Conservation (phyloP, 139 green algal genomes). For the Closterium sp. region DNA sequence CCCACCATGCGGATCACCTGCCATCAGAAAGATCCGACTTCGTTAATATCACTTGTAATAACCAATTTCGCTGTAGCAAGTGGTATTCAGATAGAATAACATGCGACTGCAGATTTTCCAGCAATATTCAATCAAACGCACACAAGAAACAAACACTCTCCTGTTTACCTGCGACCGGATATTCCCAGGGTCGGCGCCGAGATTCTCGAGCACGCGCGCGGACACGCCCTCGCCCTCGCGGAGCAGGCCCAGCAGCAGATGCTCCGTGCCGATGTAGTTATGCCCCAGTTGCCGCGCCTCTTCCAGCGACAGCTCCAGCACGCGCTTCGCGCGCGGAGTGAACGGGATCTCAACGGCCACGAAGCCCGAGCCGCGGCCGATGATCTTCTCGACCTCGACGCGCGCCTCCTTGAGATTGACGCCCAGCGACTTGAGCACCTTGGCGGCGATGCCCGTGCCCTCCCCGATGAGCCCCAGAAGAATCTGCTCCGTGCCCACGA, state of each 20-base stretch:
- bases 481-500: constrained; percentile 97
- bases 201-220: constrained; percentile 92
- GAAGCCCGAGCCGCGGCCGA: constrained; percentile 94
- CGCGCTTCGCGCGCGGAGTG: constrained; percentile 96
- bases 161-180: constrained; percentile 85
- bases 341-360: constrained; percentile 99
- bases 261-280: constrained; percentile 99
- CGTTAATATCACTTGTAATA: not conserved
- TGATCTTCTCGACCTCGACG: constrained; percentile 99
- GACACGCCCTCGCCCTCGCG: constrained; percentile 97
- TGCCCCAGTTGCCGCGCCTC: constrained; percentile 95
- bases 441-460: constrained; percentile 97
- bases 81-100: not conserved
- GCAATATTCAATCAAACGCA: not conserved
- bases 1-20: constrained; percentile 98
- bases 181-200: constrained; percentile 93
- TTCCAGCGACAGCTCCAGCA: constrained; percentile 97
- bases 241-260: constrained; percentile 97
- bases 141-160: not conserved
- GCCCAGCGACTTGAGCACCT: constrained; percentile 98
- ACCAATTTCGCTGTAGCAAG: not conserved
- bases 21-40: not conserved
- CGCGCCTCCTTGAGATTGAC: constrained; percentile 98
- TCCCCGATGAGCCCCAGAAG: constrained; percentile 98
- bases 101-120: not conserved